Percentiles rank a stretch among this genome's conserved stretches.
These are phyloP conservation scores for Xylariomycetidae sp. DNA, from an alignment of 2,329 filamentous ascomycete genomes.

Conservation along the genomic window DNA sequence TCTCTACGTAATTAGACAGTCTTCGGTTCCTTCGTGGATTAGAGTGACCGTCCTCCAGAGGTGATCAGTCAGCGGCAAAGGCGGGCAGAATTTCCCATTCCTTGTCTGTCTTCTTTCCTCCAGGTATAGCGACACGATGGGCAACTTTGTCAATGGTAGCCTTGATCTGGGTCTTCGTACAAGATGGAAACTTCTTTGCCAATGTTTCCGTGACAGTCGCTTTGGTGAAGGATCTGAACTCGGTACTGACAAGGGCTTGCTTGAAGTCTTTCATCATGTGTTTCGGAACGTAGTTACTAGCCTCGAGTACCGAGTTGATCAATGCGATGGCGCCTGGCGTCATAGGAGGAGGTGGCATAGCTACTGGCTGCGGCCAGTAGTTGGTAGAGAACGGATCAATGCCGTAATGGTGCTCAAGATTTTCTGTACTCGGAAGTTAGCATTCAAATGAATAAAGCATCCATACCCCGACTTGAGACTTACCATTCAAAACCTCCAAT, in stretches of 20 bases:
- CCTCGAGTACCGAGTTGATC: slow-evolving; percentile 7
- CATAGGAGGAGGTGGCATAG: slow-evolving; percentile 6
- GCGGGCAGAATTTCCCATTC: slow-evolving; percentile 31
- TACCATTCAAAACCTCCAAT: slow-evolving; percentile 72
- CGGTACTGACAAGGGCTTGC: slow-evolving; percentile 61
- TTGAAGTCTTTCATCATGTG: slow-evolving; percentile 65
- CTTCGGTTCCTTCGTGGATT: too few species aligned
- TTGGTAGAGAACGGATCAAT: slow-evolving; percentile 81
- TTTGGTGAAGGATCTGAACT: slow-evolving; percentile 59
- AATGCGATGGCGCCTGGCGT: too few species aligned
- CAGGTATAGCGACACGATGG: slow-evolving; percentile 41
- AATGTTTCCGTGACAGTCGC: slow-evolving; percentile 69
- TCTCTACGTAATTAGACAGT: too few species aligned
- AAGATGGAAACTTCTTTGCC: slow-evolving; percentile 68
- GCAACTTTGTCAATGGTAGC: slow-evolving; percentile 65
- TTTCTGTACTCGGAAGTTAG: slow-evolving; percentile 29
- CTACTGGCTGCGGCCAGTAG: slow-evolving; percentile 62
- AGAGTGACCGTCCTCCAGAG: too few species aligned
- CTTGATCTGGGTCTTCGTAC: slow-evolving; percentile 66
- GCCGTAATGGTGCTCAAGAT: slow-evolving; percentile 42
- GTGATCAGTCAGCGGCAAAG: too few species aligned
- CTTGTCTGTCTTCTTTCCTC: slow-evolving; percentile 54
- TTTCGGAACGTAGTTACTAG: slow-evolving; percentile 44
- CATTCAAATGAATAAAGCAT: slow-evolving; percentile 2
- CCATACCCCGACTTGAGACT: too few species aligned